Conservation (phyloP, 345 rosid genomes). For the Rhodomyrtus tomentosa region DNA sequence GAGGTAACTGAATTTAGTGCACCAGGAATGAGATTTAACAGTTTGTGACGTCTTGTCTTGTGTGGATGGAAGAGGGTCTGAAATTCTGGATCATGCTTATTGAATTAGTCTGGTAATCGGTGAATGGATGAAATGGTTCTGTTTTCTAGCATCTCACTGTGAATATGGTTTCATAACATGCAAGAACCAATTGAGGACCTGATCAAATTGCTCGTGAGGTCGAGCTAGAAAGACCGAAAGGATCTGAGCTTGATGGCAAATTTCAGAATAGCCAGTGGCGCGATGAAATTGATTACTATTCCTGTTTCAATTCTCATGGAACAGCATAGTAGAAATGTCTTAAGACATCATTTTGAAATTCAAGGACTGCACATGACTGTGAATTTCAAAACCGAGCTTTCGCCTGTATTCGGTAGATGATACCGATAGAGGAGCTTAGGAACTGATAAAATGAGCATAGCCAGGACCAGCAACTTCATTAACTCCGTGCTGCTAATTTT, state of each 20-base stretch:
- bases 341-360: background rate
- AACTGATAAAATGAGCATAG: background rate
- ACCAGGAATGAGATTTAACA: background rate
- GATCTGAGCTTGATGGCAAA: background rate
- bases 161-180: background rate
- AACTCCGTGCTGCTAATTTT: too few relatives aligned
- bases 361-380: background rate
- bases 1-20: background rate
- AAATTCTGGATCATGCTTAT: background rate
- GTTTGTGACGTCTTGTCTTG: background rate
- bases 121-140: background rate
- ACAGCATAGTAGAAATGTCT: background rate
- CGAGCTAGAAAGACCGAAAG: background rate
- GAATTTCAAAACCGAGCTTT: background rate
- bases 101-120: background rate
- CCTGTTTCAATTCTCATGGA: background rate
- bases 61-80: background rate
- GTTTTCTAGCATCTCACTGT: background rate
- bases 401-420: background rate
- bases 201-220: background rate
- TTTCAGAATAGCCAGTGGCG: background rate
- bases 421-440: background rate
- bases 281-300: background rate
- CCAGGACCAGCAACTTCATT: background rate
- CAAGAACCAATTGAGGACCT: background rate